These are phyloP conservation scores for Penicillium frequentans DNA, from an alignment of 2,329 filamentous ascomycete genomes.

Conservation along the genomic window DNA sequence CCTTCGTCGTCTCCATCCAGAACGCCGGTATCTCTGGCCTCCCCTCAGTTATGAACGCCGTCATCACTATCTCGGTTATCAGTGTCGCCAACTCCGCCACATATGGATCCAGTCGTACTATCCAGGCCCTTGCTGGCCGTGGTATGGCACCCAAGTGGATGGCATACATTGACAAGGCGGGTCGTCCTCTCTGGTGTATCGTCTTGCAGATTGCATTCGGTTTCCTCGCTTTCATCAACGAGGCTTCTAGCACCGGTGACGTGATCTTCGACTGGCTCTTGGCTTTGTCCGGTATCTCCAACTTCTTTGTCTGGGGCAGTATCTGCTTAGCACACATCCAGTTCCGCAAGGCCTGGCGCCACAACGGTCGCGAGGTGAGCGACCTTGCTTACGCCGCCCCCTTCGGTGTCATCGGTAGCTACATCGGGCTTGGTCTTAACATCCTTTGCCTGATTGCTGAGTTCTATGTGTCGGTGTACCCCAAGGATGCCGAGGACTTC, in stretches of 20 bases:
- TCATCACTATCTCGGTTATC: conserved; percentile 63
- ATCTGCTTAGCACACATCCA: conserved; percentile 69
- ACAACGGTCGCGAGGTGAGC: conserved; percentile 60
- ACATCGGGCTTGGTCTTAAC: conserved; percentile 59
- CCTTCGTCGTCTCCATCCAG: conserved; percentile 66
- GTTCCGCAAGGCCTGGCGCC: conserved; percentile 62
- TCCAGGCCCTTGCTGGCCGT: conserved; percentile 54
- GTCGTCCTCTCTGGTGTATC: conserved; percentile 46
- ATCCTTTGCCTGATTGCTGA: conserved; percentile 54
- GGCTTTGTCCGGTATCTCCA: conserved; percentile 62
- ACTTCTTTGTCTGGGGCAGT: conserved; percentile 66
- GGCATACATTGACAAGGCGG: conserved; percentile 47
- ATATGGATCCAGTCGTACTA: conserved; percentile 58
- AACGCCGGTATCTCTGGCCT: conserved; percentile 61
- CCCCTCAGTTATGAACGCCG: conserved; percentile 66
- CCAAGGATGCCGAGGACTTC: conserved; percentile 43
- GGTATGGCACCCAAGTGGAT: conserved; percentile 48
- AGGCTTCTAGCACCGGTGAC: conserved; percentile 43
- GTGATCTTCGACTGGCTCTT: conserved; percentile 65
- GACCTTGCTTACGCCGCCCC: conserved; percentile 64
- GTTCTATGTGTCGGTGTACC: conserved; percentile 33
- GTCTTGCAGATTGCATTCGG: conserved; percentile 42
- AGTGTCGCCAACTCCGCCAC: conserved; percentile 61
- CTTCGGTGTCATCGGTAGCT: conserved; percentile 63
- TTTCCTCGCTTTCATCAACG: conserved; percentile 43